Base-by-base conservation (phyloP, 1,284 basidiomycete species). In the Irpex sp. region DNA sequence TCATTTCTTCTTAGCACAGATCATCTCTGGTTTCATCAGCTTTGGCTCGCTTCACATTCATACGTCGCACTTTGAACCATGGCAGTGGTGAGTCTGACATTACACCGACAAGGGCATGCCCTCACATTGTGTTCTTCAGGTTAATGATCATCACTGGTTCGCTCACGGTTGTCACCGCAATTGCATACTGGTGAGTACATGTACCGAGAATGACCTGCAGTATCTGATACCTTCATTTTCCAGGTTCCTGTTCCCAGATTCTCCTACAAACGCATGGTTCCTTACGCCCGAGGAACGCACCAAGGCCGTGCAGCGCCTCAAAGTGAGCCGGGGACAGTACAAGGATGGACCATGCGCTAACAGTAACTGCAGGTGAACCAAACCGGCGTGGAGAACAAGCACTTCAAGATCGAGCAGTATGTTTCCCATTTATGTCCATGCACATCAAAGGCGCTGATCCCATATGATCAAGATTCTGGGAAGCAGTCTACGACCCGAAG, bases 81-180 rank as follows among this genome's bases (percentile, higher is more conserved):
- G 88, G 88, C 86, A 89, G 77, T 90, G 88, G 86, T 85, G 65
- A 59, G 71, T 57, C 49, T 38, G 60, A 15, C 38, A 34, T 26
- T 44, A 54, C 19, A 37, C n/a, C 26, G 26, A 38, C 17, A 52
- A 52, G 8, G n/a, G n/a, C 49, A 52, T 17, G 17, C 49, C n/a
- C 49, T 52, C 17, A 52, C 21, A 19, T 19, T 17, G 8, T 21
- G 21, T 38, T 62, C n/a, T 9, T 6, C 36, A 52, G 86, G 88
- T 78, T 92, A 60, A 90, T 91, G 85, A 80, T 91, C 62, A 88
- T 91, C 59, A 88, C 87, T 26, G 90, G 89, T 2, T 65, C 75
- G 0, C 69, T 89, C 3, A 89, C 88, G 0, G 72, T 90, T n/a
- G 57, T 81, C 8, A 80, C 79, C 11, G 79, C 85, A 3, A 62